A percentile compares a stretch with the other conserved stretches of the same genome.
Conservation (phyloP, 805 yeast genomes). For the Nakazawaea pomicola region DNA sequence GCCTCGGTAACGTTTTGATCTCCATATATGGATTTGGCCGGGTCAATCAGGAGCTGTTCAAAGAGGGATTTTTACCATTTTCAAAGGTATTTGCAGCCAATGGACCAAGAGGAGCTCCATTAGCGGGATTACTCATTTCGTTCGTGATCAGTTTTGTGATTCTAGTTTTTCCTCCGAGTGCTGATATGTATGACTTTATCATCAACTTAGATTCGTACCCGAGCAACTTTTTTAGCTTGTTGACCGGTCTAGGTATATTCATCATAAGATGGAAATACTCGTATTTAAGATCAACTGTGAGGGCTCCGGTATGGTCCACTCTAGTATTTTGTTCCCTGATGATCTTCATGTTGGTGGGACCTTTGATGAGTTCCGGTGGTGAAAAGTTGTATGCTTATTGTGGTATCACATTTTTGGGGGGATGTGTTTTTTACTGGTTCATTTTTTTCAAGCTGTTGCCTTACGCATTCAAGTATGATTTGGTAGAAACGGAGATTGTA, state of each 20-base stretch:
- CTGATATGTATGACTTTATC: constrained; percentile 36
- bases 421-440: constrained; percentile 51
- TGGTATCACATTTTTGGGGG: constrained; percentile 34
- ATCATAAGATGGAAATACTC: constrained; percentile 38
- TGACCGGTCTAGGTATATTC: constrained; percentile 34
- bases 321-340: constrained; percentile 34
- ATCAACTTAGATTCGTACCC: constrained; percentile 39
- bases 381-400: constrained; percentile 45
- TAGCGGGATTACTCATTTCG: constrained; percentile 39
- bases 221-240: constrained; percentile 28
- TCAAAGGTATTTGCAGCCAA: constrained; percentile 48
- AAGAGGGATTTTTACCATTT: constrained; percentile 59
- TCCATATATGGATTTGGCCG: constrained; percentile 55
- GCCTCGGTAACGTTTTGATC: constrained; percentile 60
- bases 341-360: constrained; percentile 39
- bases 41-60: constrained; percentile 59
- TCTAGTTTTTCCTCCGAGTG: constrained; percentile 29
- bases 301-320: constrained; percentile 42
- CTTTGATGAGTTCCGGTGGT: constrained; percentile 45
- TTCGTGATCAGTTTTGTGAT: constrained; percentile 27
- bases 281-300: constrained; percentile 41
- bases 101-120: constrained; percentile 52
- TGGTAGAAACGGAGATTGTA: constrained; percentile 34
- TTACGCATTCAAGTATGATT: constrained; percentile 35
- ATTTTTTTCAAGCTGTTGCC: constrained; percentile 48